Evolutionary conservation across 2,329 filamentous ascomycete species (phyloP).

Genomic region (Cadophora sp.): DNA sequence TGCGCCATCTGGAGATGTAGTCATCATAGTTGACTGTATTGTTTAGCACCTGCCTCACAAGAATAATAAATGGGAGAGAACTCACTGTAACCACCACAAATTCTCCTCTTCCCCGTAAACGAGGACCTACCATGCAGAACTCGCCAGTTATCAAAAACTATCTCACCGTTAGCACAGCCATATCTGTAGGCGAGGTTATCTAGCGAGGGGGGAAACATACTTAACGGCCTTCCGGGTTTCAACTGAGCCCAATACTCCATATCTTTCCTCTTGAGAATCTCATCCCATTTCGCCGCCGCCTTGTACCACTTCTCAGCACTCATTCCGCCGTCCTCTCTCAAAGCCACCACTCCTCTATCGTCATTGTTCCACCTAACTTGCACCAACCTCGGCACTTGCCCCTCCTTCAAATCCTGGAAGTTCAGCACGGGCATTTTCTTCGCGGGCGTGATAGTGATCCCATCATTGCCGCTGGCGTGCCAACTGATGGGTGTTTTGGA

Average conservation of each 20-base stretch:
- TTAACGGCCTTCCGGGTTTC: slow-evolving; percentile 76
- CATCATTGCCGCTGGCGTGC: slow-evolving; percentile 88
- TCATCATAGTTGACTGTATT: slow-evolving; percentile 77
- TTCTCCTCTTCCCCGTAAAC: slow-evolving; percentile 83
- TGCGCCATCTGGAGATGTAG: slow-evolving; percentile 77
- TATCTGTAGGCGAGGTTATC: too few relatives aligned
- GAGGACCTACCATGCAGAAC: slow-evolving; percentile 85
- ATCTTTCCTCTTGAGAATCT: slow-evolving; percentile 67
- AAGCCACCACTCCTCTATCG: slow-evolving; percentile 70
- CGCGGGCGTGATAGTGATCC: slow-evolving; percentile 79
- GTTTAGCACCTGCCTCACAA: neutral
- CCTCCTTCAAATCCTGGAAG: slow-evolving; percentile 54
- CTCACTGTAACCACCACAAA: slow-evolving; percentile 92
- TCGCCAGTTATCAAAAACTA: slow-evolving; percentile 96
- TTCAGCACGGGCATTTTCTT: slow-evolving; percentile 75
- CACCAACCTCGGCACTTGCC: slow-evolving; percentile 52
- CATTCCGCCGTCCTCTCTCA: slow-evolving; percentile 16
- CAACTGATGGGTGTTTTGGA: slow-evolving; percentile 66
- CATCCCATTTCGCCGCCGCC: slow-evolving; percentile 77
- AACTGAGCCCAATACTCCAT: slow-evolving; percentile 84
- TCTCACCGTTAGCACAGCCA: neutral
- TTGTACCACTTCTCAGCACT: slow-evolving; percentile 69
- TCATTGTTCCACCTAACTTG: slow-evolving; percentile 94
- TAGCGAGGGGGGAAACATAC: slow-evolving; percentile 55
- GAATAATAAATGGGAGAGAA: slow-evolving; percentile 37